Evolutionary conservation across 2,329 filamentous ascomycete genomes (phyloP).

Genomic region (Magnaporthiopsis poae): DNA sequence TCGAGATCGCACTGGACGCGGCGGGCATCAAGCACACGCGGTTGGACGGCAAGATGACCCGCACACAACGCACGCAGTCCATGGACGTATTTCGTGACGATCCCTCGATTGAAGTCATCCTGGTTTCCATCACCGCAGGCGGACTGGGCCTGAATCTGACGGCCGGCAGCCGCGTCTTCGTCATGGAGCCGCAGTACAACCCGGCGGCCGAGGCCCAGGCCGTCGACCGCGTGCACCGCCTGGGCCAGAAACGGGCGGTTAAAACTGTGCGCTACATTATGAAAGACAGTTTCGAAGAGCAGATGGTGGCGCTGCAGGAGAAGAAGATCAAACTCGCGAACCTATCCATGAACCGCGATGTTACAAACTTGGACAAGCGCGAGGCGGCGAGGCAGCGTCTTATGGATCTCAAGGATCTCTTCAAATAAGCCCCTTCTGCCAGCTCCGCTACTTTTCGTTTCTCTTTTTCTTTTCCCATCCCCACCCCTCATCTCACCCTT

Average conservation of each 20-base stretch:
- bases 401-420: constrained; percentile 48
- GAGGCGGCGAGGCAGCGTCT: constrained; percentile 36
- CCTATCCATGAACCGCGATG: constrained; percentile 35
- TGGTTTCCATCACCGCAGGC: constrained; percentile 86
- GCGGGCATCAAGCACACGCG: constrained; percentile 61
- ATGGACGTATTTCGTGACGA: constrained; percentile 72
- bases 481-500: not conserved
- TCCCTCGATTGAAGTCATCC: constrained; percentile 61
- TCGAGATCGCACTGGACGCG: constrained; percentile 67
- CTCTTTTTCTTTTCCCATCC: not conserved
- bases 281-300: constrained; percentile 82
- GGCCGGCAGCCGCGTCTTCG: constrained; percentile 73
- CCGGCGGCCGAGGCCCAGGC: constrained; percentile 91
- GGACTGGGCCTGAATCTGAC: constrained; percentile 88
- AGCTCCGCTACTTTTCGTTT: not conserved
- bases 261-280: constrained; percentile 85
- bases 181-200: constrained; percentile 98
- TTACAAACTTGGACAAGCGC: constrained; percentile 20
- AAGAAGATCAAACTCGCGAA: constrained; percentile 89
- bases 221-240: constrained; percentile 80
- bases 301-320: constrained; percentile 78
- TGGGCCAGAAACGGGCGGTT: constrained; percentile 83
- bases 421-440: constrained; percentile 20
- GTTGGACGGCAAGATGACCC: constrained; percentile 84
- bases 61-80: constrained; percentile 61